Conservation (phyloP, 2,329 filamentous ascomycete species). For the Claviceps pusilla region DNA sequence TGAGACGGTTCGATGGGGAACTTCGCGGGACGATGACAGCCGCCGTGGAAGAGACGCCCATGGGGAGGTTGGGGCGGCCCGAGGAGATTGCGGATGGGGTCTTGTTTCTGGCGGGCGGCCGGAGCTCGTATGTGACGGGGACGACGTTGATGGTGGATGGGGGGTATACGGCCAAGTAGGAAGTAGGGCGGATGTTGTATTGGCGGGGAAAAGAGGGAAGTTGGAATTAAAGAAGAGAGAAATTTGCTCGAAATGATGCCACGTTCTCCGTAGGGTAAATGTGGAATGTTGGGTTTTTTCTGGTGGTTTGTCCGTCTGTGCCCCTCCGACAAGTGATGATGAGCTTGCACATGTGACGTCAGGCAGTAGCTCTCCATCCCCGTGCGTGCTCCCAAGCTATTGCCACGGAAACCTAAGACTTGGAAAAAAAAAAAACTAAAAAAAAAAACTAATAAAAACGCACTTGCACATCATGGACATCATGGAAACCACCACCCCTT, state of each 20-base stretch:
- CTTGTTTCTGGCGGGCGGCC: constrained; percentile 33
- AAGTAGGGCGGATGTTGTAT: too few species aligned
- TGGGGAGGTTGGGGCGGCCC: constrained; percentile 29
- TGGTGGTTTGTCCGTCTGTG: too few species aligned
- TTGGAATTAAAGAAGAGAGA: too few species aligned
- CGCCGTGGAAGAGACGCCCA: constrained; percentile 18
- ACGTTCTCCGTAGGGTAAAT: too few species aligned
- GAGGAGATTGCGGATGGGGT: constrained; percentile 41
- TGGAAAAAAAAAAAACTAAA: neutral
- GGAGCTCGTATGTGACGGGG: constrained; percentile 39
- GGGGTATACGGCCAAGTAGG: constrained; percentile 17
- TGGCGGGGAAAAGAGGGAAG: too few species aligned
- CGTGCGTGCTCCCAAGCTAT: too few species aligned
- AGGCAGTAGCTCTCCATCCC: too few species aligned
- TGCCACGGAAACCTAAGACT: too few species aligned
- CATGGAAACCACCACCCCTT: neutral
- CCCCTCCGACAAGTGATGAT: too few species aligned
- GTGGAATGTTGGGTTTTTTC: too few species aligned
- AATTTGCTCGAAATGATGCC: too few species aligned
- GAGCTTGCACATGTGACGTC: too few species aligned
- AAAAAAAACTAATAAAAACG: neutral
- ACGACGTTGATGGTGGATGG: constrained; percentile 32
- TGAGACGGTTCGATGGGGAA: constrained; percentile 9
- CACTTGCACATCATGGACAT: neutral
- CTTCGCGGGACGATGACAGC: neutral